Evolutionary conservation across 2,329 filamentous ascomycete genomes (phyloP).

Genomic region (Trichoderma endophyticum): DNA sequence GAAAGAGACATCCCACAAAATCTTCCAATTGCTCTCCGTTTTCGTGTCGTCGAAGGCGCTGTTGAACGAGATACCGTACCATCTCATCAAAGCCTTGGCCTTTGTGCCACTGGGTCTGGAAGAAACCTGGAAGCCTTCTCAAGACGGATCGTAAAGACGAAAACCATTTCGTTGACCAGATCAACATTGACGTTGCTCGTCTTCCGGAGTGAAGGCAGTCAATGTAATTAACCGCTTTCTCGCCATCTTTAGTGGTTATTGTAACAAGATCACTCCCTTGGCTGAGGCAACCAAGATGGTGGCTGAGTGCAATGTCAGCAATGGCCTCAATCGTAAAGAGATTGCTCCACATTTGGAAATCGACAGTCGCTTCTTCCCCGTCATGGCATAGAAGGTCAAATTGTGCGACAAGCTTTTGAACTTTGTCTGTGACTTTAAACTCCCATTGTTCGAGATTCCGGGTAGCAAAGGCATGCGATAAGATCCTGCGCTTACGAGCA

Average conservation of each 20-base stretch:
- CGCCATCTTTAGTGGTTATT: not conserved
- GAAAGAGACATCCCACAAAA: not conserved
- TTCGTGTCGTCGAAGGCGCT: not conserved
- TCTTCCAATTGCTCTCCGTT: not conserved
- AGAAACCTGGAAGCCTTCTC: not conserved
- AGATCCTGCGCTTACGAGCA: not conserved
- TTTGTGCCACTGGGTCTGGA: not conserved
- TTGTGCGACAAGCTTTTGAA: not conserved
- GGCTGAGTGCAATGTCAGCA: not conserved
- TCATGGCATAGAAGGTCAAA: not conserved
- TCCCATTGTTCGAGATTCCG: not conserved
- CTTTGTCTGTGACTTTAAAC: not conserved
- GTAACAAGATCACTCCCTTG: not conserved
- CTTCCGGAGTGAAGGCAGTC: not conserved
- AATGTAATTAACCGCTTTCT: not conserved
- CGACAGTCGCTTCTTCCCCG: not conserved
- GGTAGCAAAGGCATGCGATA: not conserved
- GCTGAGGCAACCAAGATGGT: not conserved
- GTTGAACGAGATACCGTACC: not conserved
- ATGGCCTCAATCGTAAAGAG: not conserved
- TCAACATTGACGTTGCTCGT: not conserved
- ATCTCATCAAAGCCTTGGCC: not conserved
- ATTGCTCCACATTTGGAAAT: not conserved
- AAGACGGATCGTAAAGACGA: not conserved
- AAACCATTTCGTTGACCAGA: not conserved